Conservation (phyloP, 768 basidiomycete species). For the Neoboletus brunneissimus region DNA sequence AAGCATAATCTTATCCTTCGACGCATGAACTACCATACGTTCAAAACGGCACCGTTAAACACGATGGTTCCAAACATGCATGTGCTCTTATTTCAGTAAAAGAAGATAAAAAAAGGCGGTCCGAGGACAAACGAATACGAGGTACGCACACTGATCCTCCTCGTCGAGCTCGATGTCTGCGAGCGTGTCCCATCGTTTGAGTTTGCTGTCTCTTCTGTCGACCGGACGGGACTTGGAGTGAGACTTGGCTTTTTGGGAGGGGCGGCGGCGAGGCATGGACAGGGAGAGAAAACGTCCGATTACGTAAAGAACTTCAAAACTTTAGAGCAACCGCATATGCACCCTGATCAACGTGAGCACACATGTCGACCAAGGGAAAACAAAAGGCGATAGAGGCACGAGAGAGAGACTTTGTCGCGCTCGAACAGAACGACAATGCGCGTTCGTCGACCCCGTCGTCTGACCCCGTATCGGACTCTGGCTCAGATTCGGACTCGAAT, state of each 20-base stretch:
- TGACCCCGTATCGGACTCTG: not conserved
- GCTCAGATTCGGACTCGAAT: slow-evolving; percentile 25
- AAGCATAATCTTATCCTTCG: slow-evolving; percentile 74
- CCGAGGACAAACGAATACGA: not conserved
- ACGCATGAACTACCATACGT: slow-evolving; percentile 56
- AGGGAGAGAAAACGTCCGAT: not conserved
- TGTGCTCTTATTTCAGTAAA: not conserved
- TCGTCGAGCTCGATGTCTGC: slow-evolving; percentile 74
- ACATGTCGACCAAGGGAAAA: slow-evolving; percentile 12
- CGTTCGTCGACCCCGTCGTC: not conserved
- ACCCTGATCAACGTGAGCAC: not conserved
- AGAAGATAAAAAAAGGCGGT: not conserved
- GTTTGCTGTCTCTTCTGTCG: slow-evolving; percentile 47
- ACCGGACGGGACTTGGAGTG: slow-evolving; percentile 43
- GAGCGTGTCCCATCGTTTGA: slow-evolving; percentile 65
- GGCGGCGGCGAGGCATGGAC: slow-evolving; percentile 47
- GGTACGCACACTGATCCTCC: slow-evolving; percentile 70
- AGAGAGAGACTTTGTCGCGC: not conserved
- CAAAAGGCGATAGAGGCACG: not conserved
- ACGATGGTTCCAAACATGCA: not conserved
- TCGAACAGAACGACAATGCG: slow-evolving; percentile 1
- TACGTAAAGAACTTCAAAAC: slow-evolving; percentile 14
- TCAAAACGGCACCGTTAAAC: not conserved
- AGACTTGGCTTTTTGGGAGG: slow-evolving; percentile 35
- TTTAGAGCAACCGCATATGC: not conserved